A percentile compares a stretch with the other conserved stretches of the same genome.
Conservation (phyloP, 2,329 filamentous ascomycete genomes). For the Plenodomus biglobosus region DNA sequence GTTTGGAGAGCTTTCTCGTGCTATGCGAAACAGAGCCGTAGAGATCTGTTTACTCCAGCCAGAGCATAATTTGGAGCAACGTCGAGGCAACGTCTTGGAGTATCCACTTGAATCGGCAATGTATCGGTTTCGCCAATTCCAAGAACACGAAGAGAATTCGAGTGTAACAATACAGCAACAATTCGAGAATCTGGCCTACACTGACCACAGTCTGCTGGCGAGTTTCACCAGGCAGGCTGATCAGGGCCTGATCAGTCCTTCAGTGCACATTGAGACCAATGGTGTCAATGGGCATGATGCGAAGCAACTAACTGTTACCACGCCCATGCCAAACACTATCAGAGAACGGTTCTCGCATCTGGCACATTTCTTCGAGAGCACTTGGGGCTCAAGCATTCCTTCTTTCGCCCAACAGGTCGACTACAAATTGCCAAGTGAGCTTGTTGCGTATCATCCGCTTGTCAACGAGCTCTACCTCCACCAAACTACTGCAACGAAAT, state of each 20-base stretch:
- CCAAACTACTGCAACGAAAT: constrained; percentile 9
- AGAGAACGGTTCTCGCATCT: constrained; percentile 15
- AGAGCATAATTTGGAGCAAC: constrained; percentile 2
- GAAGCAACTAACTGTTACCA: constrained; percentile 1
- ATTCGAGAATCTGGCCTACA: constrained; percentile 42
- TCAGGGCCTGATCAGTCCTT: constrained; percentile 16
- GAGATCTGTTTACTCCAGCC: constrained; percentile 72
- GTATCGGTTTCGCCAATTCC: constrained; percentile 44
- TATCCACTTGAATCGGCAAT: constrained; percentile 44
- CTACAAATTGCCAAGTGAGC: constrained; percentile 15
- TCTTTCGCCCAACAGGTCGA: constrained; percentile 5
- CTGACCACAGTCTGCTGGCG: constrained; percentile 30
- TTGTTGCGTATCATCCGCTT: constrained; percentile 48
- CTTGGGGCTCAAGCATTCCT: constrained; percentile 18
- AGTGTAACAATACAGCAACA: constrained; percentile 18
- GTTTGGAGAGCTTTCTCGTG: constrained; percentile 89
- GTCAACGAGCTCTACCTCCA: constrained; percentile 49
- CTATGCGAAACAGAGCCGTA: constrained; percentile 93
- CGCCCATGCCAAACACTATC: background rate
- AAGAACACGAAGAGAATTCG: constrained; percentile 9
- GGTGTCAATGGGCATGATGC: background rate
- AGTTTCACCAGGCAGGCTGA: constrained; percentile 35
- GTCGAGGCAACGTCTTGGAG: constrained; percentile 5
- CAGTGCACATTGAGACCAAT: background rate
- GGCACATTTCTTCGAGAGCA: constrained; percentile 39